Evolutionary conservation across 2,329 filamentous ascomycete genomes (phyloP).

Genomic region (Fusarium musae): DNA sequence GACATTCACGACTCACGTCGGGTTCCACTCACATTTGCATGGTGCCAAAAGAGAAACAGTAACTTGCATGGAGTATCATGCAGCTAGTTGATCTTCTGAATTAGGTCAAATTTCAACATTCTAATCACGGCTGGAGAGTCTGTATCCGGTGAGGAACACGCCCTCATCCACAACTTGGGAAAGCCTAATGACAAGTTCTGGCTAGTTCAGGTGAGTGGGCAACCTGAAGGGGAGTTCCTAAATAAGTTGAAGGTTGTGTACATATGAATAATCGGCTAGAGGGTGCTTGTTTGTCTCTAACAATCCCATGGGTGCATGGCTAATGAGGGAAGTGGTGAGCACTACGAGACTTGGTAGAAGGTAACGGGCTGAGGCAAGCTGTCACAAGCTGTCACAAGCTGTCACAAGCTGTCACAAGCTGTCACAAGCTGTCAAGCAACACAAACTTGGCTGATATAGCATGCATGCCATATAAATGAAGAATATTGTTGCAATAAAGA

Average conservation of each 20-base stretch:
- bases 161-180: neutral
- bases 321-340: neutral
- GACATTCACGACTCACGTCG: neutral
- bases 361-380: neutral
- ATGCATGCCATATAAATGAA: neutral
- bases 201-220: neutral
- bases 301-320: neutral
- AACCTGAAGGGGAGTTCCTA: neutral
- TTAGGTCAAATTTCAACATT: neutral
- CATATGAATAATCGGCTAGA: neutral
- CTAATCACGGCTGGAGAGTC: neutral
- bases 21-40: neutral
- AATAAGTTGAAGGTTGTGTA: neutral
- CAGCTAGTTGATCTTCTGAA: neutral
- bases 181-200: neutral
- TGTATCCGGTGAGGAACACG: neutral
- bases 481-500: neutral
- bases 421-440: neutral
- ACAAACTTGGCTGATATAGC: too few species aligned
- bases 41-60: neutral
- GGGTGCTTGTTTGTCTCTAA: neutral
- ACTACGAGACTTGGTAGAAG: neutral
- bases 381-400: neutral
- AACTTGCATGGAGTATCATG: neutral
- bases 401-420: neutral